phyloP scores from a whole-genome alignment of 768 basidiomycete genomes.

The Epithele typhae region DNA sequence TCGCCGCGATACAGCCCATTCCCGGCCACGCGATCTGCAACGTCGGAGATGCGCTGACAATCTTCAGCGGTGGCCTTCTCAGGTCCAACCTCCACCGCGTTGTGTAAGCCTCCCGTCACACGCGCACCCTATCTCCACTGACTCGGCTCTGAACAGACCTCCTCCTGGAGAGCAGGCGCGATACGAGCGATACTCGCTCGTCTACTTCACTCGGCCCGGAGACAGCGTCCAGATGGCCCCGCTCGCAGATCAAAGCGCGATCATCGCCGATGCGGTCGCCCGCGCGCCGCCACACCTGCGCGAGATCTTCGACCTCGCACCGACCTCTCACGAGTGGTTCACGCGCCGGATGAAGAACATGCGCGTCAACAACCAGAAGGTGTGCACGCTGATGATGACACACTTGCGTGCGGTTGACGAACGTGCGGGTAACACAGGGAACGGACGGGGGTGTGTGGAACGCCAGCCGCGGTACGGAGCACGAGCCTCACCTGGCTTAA shows the following conservation, averaged over 20 bases:
- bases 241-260: conserved; percentile 43
- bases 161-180: conserved; percentile 54
- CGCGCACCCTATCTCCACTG: not conserved
- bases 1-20: conserved; percentile 18
- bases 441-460: too few species aligned
- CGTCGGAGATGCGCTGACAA: conserved; percentile 52
- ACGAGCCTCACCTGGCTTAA: too few species aligned
- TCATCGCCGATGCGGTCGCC: conserved; percentile 41
- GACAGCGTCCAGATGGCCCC: conserved; percentile 47
- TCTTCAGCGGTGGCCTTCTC: conserved; percentile 63
- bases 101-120: conserved; percentile 33
- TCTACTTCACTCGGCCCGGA: conserved; percentile 63
- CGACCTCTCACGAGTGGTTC: conserved; percentile 40
- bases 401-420: not conserved
- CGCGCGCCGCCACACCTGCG: conserved; percentile 25
- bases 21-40: conserved; percentile 32
- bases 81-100: conserved; percentile 64
- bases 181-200: conserved; percentile 59
- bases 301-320: conserved; percentile 30
- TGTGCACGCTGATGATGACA: conserved; percentile 15
- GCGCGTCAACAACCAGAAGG: conserved; percentile 39
- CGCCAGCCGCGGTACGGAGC: too few species aligned
- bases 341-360: conserved; percentile 36
- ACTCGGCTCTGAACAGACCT: conserved; percentile 23
- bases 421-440: not conserved